Percentiles rank a stretch among this genome's conserved stretches.
Conservation (phyloP, 148 eudicot genomes). For the Rheum nobile region DNA sequence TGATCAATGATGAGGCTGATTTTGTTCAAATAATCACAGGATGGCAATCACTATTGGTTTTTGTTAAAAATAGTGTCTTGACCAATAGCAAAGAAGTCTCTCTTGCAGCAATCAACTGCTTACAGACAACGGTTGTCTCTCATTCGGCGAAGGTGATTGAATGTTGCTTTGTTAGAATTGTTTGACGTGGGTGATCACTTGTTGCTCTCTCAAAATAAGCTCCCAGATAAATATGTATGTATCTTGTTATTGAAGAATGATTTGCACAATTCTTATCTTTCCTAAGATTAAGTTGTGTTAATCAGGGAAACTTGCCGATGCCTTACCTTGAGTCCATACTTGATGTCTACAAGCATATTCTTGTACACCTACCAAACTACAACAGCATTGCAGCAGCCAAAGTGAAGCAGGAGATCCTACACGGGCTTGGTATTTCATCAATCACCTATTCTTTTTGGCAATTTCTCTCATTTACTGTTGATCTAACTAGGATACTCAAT, state of each 20-base stretch:
- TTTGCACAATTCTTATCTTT: slow-evolving; percentile 6
- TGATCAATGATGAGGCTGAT: slow-evolving; percentile 8
- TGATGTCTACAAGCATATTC: slow-evolving; percentile 67
- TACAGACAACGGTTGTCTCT: slow-evolving; percentile 77
- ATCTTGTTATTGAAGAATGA: not conserved
- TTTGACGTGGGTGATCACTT: not conserved
- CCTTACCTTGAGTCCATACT: slow-evolving; percentile 74
- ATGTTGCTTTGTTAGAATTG: not conserved
- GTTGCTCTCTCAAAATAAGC: not conserved
- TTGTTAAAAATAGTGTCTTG: slow-evolving; percentile 59
- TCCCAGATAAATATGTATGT: not conserved
- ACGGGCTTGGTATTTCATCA: slow-evolving; percentile 56
- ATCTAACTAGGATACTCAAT: not conserved
- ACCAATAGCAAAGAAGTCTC: slow-evolving; percentile 94
- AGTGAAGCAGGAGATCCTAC: slow-evolving; percentile 93
- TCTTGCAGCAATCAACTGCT: slow-evolving; percentile 84
- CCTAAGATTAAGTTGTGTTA: slow-evolving; percentile 13
- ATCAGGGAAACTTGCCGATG: slow-evolving; percentile 83
- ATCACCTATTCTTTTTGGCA: not conserved
- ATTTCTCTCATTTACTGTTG: not conserved
- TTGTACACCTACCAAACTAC: slow-evolving; percentile 40
- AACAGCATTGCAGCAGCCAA: slow-evolving; percentile 35
- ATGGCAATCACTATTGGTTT: slow-evolving; percentile 76
- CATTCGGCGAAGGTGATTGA: slow-evolving; percentile 71
- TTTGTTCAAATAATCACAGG: slow-evolving; percentile 37